phyloP scores from a whole-genome alignment of 352 stramenopile species.

The Pythium graminicola region DNA sequence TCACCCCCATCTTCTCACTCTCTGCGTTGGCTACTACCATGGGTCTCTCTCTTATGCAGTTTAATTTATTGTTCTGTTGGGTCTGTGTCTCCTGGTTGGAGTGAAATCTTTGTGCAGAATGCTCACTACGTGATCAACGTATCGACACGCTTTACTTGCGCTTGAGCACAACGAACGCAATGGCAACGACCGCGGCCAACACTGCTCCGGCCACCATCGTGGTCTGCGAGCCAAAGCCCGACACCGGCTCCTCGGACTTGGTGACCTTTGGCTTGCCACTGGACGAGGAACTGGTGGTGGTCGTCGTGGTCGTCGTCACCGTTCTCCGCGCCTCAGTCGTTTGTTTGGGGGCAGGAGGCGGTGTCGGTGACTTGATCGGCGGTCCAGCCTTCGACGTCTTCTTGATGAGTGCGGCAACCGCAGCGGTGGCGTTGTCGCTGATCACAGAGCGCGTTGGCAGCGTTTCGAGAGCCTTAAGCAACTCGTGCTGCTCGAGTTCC shows the following conservation, averaged over 20 bases:
- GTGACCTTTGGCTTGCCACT: constrained; percentile 9
- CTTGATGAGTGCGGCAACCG: constrained; percentile 55
- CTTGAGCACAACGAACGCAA: constrained; percentile 37
- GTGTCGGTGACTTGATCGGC: too few relatives aligned
- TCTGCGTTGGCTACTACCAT: neutral
- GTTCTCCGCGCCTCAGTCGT: constrained; percentile 22
- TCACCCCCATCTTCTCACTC: too few relatives aligned
- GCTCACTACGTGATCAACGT: too few relatives aligned
- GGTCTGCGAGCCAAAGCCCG: neutral
- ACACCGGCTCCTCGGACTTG: constrained; percentile 2
- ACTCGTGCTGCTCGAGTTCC: constrained; percentile 65
- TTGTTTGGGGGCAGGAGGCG: too few relatives aligned
- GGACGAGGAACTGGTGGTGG: constrained; percentile 1
- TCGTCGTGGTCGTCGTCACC: neutral
- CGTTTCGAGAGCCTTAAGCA: constrained; percentile 67
- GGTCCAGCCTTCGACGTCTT: too few relatives aligned
- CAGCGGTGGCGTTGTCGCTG: constrained; percentile 54
- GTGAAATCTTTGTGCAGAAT: too few relatives aligned
- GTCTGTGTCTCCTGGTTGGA: neutral
- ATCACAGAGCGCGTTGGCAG: constrained; percentile 57
- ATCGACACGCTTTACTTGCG: constrained; percentile 33
- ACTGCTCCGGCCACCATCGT: constrained; percentile 25
- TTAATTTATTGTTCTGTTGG: constrained; percentile 25
- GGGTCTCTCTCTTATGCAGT: constrained; percentile 9
- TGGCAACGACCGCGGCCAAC: constrained; percentile 28